phyloP scores from a whole-genome alignment of 768 basidiomycete species.

The Boletus coccyginus region DNA sequence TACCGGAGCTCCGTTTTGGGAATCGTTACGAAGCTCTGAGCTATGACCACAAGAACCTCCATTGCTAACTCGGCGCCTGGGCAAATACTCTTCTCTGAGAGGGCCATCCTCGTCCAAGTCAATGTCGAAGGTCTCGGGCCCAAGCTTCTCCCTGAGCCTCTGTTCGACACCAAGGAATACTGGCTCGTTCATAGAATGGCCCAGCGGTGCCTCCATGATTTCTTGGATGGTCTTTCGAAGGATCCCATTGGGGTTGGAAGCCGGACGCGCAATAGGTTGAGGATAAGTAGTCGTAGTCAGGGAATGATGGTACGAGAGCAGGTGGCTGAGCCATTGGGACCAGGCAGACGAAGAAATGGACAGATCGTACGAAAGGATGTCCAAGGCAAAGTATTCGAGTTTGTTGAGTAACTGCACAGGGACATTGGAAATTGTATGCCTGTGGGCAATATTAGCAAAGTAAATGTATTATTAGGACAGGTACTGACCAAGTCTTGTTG shows the following conservation, averaged over 20 bases:
- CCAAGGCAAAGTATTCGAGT: conserved; percentile 68
- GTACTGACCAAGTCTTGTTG: conserved; percentile 79
- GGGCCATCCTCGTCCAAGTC: conserved; percentile 84
- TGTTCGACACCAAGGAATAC: conserved; percentile 73
- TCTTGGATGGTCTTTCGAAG: conserved; percentile 70
- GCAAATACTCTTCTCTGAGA: conserved; percentile 76
- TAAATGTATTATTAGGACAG: neutral
- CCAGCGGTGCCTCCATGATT: conserved; percentile 51
- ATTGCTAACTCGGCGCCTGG: conserved; percentile 51
- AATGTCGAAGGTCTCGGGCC: conserved; percentile 61
- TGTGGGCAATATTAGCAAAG: conserved; percentile 27
- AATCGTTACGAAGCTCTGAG: neutral
- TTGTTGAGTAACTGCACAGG: conserved; percentile 68
- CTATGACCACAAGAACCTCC: conserved; percentile 7
- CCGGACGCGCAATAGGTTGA: conserved; percentile 79
- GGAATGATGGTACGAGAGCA: conserved; percentile 63
- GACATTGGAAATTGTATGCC: conserved; percentile 79
- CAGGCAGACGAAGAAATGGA: conserved; percentile 63
- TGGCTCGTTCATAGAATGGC: conserved; percentile 43
- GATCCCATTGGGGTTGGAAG: conserved; percentile 64
- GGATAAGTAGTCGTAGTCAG: conserved; percentile 56
- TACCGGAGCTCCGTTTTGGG: neutral
- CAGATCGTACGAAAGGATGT: conserved; percentile 68
- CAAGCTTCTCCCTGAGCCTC: conserved; percentile 50
- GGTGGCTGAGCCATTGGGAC: conserved; percentile 68